phyloP scores from a whole-genome alignment of 306 rosid species.

The Casuarina glauca region DNA sequence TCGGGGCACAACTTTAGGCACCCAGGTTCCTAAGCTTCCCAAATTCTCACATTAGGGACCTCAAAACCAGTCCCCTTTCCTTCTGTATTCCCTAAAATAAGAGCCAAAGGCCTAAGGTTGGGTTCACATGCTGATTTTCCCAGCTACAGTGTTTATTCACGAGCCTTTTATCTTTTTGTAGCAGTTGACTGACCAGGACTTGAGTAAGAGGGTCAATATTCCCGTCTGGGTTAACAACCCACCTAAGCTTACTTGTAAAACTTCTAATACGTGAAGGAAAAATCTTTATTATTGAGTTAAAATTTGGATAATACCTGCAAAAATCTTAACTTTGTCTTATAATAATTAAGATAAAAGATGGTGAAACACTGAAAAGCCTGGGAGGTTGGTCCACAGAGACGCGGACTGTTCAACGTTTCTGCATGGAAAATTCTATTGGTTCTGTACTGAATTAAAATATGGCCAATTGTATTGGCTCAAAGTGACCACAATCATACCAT shows the following conservation, averaged over 20 bases:
- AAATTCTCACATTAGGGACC: background rate
- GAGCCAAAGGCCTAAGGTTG: slow-evolving; percentile 3
- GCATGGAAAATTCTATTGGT: background rate
- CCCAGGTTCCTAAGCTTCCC: background rate
- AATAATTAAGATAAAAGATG: no score
- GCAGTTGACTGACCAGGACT: background rate
- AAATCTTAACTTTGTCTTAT: no score
- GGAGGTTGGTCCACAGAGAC: background rate
- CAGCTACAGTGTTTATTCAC: background rate
- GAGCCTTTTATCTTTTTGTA: background rate
- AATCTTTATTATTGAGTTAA: no score
- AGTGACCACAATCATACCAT: slow-evolving; percentile 31
- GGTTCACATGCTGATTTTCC: slow-evolving; percentile 27
- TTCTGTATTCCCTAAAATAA: background rate
- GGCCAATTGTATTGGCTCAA: slow-evolving; percentile 2
- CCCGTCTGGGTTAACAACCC: no score
- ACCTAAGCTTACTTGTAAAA: no score
- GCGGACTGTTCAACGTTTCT: background rate
- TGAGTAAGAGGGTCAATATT: no score
- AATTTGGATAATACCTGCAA: no score
- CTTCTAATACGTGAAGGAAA: no score
- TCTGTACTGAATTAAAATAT: slow-evolving; percentile 5
- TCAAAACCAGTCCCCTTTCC: background rate
- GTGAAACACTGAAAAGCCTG: background rate
- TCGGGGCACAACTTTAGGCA: background rate